A percentile compares a stretch with the other conserved stretches of the same genome.
Evolutionary conservation across 1,284 basidiomycete genomes (phyloP).

Genomic region (Boletus hoseneyae): DNA sequence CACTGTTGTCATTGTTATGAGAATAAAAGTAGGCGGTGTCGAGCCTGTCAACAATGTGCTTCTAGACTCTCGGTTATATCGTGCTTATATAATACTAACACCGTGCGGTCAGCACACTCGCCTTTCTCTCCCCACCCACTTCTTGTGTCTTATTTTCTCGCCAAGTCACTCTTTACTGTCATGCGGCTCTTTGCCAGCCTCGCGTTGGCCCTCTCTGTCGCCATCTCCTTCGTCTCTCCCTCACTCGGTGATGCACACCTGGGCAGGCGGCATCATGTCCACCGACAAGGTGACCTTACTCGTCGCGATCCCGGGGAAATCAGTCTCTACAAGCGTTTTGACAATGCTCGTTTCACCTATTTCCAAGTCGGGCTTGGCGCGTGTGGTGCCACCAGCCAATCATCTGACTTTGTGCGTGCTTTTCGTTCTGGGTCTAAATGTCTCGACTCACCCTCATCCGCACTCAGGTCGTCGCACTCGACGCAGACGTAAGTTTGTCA

Average conservation of each 20-base stretch:
- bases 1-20: background rate
- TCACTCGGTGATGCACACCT: constrained; percentile 24
- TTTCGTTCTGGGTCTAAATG: background rate
- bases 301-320: constrained; percentile 26
- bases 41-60: background rate
- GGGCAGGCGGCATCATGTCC: constrained; percentile 22
- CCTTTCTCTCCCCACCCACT: background rate
- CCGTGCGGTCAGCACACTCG: background rate
- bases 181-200: constrained; percentile 27
- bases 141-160: constrained; percentile 4
- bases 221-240: constrained; percentile 16
- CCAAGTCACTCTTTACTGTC: constrained; percentile 23
- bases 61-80: background rate
- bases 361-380: constrained; percentile 31
- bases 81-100: constrained; percentile 10
- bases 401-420: constrained; percentile 27
- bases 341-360: constrained; percentile 27
- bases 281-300: constrained; percentile 25
- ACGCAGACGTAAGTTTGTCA: constrained; percentile 20
- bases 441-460: background rate
- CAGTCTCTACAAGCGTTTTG: constrained; percentile 23
- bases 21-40: constrained; percentile 1
- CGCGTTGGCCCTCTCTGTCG: constrained; percentile 18
- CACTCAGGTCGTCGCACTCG: constrained; percentile 35
- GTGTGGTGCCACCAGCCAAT: constrained; percentile 18